These are phyloP conservation scores for Arthrobotrys sphaeroides DNA, from an alignment of 2,329 filamentous ascomycete genomes.

Conservation along the genomic window DNA sequence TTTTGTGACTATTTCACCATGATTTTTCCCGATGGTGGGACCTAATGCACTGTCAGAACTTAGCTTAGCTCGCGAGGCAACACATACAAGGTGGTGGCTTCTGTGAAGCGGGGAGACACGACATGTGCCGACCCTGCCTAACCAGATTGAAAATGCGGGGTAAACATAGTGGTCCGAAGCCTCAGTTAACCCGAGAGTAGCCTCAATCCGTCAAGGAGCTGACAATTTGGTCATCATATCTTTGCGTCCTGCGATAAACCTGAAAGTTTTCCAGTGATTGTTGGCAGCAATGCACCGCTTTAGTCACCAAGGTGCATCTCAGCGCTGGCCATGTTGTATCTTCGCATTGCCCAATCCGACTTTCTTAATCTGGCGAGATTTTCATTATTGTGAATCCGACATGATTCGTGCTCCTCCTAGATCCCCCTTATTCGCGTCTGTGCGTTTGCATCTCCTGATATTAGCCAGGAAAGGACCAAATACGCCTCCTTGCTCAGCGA, in stretches of 20 bases:
- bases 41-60: constrained; percentile 11
- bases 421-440: constrained; percentile 27
- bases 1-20: constrained; percentile 30
- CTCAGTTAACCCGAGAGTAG: constrained; percentile 25
- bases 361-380: constrained; percentile 10
- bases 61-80: constrained; percentile 25
- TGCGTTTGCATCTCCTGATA: constrained; percentile 45
- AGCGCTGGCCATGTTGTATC: background rate
- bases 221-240: background rate
- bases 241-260: background rate
- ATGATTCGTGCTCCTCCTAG: background rate
- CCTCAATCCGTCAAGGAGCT: background rate
- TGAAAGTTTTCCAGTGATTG: background rate
- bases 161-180: constrained; percentile 25
- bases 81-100: constrained; percentile 45
- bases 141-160: constrained; percentile 54
- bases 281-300: no score
- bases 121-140: constrained; percentile 51
- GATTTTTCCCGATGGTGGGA: constrained; percentile 16
- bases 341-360: background rate
- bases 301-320: no score
- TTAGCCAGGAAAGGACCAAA: constrained; percentile 19
- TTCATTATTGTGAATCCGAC: background rate
- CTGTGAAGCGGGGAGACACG: constrained; percentile 48
- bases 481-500: constrained; percentile 39